Percentiles rank a stretch among this genome's conserved stretches.
phyloP scores from a whole-genome alignment of 2,329 filamentous ascomycete genomes.

The Sporothrix brasiliensis region DNA sequence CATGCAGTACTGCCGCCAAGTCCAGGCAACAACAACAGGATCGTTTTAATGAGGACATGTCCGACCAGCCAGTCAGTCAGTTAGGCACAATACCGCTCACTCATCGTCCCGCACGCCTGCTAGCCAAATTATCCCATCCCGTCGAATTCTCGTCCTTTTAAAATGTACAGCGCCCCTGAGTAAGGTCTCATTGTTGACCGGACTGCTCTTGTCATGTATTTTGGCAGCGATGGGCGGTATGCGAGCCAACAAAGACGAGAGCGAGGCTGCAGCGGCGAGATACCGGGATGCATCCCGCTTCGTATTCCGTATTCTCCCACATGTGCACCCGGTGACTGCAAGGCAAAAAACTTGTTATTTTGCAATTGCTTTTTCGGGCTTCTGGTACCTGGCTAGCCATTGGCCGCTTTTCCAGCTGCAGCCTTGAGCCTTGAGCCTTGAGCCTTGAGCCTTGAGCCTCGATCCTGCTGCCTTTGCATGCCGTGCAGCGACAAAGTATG shows the following conservation, averaged over 20 bases:
- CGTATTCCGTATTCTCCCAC: slow-evolving; percentile 5
- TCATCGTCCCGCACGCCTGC: neutral
- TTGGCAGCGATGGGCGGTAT: neutral
- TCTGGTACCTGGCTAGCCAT: slow-evolving; percentile 10
- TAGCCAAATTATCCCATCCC: neutral
- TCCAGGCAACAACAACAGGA: neutral
- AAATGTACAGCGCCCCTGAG: neutral
- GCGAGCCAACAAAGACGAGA: neutral
- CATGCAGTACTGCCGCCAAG: neutral
- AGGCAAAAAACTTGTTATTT: neutral
- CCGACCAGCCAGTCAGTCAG: neutral
- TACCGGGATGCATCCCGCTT: neutral
- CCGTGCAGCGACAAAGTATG: too few relatives aligned
- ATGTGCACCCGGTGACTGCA: neutral
- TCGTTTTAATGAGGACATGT: neutral
- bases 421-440: neutral
- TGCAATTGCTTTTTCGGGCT: neutral
- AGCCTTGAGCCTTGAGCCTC: neutral
- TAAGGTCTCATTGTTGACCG: slow-evolving; percentile 12
- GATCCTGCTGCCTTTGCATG: neutral
- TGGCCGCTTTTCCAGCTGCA: neutral
- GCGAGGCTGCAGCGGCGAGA: neutral
- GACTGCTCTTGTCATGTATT: neutral
- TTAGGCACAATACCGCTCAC: too few relatives aligned
- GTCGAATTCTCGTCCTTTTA: slow-evolving; percentile 14